Conservation (phyloP, 1,284 basidiomycete genomes). For the Takashimella tepidaria region DNA sequence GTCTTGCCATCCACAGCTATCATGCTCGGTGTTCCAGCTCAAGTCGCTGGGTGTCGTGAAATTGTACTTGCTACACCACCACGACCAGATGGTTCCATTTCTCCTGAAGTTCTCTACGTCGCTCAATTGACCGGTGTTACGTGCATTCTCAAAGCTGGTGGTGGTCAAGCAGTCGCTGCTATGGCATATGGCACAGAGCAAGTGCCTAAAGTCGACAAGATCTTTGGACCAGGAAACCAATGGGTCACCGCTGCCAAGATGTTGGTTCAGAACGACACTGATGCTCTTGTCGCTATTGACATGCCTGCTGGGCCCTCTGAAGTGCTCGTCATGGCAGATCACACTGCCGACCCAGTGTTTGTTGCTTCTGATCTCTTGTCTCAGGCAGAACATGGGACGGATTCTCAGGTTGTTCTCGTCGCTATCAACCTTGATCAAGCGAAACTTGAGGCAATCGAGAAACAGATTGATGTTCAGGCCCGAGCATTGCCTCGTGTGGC, state of each 20-base stretch:
- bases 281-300: slow-evolving; percentile 93
- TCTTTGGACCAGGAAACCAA: slow-evolving; percentile 98
- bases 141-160: slow-evolving; percentile 86
- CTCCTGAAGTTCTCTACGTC: slow-evolving; percentile 92
- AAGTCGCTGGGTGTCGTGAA: slow-evolving; percentile 90
- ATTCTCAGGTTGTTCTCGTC: slow-evolving; percentile 95
- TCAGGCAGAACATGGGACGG: slow-evolving; percentile 96
- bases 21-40: slow-evolving; percentile 96
- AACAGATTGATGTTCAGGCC: slow-evolving; percentile 83
- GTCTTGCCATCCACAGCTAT: slow-evolving; percentile 94
- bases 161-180: slow-evolving; percentile 95
- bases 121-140: slow-evolving; percentile 82
- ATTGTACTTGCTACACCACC: slow-evolving; percentile 95
- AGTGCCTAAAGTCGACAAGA: slow-evolving; percentile 99
- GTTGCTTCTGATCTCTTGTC: slow-evolving; percentile 95
- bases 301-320: slow-evolving; percentile 99
- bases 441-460: slow-evolving; percentile 69
- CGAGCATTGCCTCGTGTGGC: slow-evolving; percentile 78
- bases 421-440: slow-evolving; percentile 63
- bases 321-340: slow-evolving; percentile 90
- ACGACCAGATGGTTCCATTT: slow-evolving; percentile 79
- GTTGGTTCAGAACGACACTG: slow-evolving; percentile 98
- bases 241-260: slow-evolving; percentile 99
- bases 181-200: slow-evolving; percentile 93
- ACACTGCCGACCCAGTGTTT: slow-evolving; percentile 76